Evolutionary conservation across 73 alveolate genomes (phyloP), one percentile per base, ranked within the genome.

Genomic region (Paraurostyla sp.): DNA sequence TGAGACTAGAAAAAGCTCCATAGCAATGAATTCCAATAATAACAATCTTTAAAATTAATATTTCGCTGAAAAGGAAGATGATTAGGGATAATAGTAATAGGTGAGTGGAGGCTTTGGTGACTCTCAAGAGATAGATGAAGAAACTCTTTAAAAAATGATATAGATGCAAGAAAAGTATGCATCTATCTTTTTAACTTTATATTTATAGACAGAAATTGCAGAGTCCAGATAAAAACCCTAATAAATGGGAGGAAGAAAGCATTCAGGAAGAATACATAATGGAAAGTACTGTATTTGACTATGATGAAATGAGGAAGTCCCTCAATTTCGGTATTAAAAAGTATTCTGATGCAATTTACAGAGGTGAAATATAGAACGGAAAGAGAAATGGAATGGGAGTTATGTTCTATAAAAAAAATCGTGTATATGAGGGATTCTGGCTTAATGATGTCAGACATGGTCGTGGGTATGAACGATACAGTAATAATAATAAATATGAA

Each of bases 401-500:
- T 40, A 69, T 69, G 85, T 23, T 40, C 40, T 69, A 69, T 36
- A 69, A 69, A 68, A 69, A 69, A 43, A 69, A 40, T 43, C 11
- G 85, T 18, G 85, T 69, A 13, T 69, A 69, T 43, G 85, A 69
- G 49, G 85, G 85, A 9, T 35, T 16, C 16, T 69, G 85, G 85
- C 46, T 43, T 4, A 69, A 69, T 69, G 85, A 69, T 40, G 65
- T 69, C 36, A 69, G 85, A 43, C 25, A 69, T 11, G 85, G 85
- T 15, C 49, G 27, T 30, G 85, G 85, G 22, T 69, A 41, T 40
- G 85, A 69, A 63, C 35, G 82, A 16, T 91, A 63, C 35, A 52
- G 54, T 85, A 83, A 90, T 60, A 92, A 94, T 0, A 83, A 84
- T 36, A 69, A 58, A 45, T 92, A 92, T 56, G 96, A 91, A 62